Base-by-base conservation (phyloP, 345 rosid species). In the Alliaria petiolata region DNA sequence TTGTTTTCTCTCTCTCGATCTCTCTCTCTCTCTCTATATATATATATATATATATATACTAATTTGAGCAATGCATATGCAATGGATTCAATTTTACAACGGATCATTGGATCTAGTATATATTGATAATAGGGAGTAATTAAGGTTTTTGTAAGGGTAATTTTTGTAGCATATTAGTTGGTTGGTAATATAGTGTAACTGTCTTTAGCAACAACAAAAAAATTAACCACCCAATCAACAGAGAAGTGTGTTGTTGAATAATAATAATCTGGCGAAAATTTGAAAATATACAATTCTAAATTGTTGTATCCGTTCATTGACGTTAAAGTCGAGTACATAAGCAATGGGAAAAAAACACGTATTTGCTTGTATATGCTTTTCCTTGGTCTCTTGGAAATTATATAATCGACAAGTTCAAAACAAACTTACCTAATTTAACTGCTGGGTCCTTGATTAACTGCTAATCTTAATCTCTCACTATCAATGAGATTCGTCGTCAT, bases 401-500 rank as follows among this genome's bases (percentile, higher is more conserved):
- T 46, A 35, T 25, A 63, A 49, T 55, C 42, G 39, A 56, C 40
- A 55, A 45, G 64, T 35, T 55, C 57, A 44, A 72, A 72, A 63
- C 65, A 63, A 64, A 55, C 38, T 54, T 25, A 64, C 53, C 49
- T 62, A 54, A 64, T 34, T 34, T 44, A 5, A 16, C 39, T 55
- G 20, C 22, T 72, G 22, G 35, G 12, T 22, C 33, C 5, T 34
- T 52, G 14, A 72, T 43, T 53, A 44, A 43, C 31, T 35, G 44
- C 8, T 26, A 49, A 45, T 65, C 65, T 64, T 55, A 64, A 65
- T 55, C 30, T 72, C 35, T 65, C 44, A 5, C 14, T 38, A 65
- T 69, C 73, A 56, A 45, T 3, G 8, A 45, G 73, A 56, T 73
- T 57, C 53, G 39, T 63, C 65, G 36, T 5, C 30, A n/a, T n/a